Base-by-base conservation (phyloP, 2,329 filamentous ascomycete species). In the Exophiala bonariae region DNA sequence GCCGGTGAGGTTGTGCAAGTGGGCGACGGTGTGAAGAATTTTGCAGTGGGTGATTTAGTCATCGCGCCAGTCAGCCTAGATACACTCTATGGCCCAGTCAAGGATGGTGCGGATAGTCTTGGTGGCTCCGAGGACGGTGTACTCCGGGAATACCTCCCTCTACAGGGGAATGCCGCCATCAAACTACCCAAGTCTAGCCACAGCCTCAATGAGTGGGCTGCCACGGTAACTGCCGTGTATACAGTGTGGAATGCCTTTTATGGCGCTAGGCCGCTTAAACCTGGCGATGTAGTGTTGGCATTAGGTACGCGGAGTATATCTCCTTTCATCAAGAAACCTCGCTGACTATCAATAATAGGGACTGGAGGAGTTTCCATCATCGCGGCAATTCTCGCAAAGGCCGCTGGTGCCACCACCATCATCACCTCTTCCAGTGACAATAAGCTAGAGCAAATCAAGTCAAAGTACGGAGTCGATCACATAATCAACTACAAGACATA, bases 371-470 rank as follows among this genome's bases (percentile, higher is more conserved):
- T 31, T 9, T 31, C 28, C n/a, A 9, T 31, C n/a, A n/a, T 31
- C 9, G 28, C 28, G 9, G 28, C n/a, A n/a, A 31, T n/a, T 9
- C n/a, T 31, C 9, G 28, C 28, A 9, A 31, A 31, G n/a, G 76
- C 75, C 8, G 62, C 63, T 1, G 73, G 66, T 9, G 70, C 69
- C 0, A 66, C 59, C 53, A 72, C 71, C 2, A 76, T 77, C 20
- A 69, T 75, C 36, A 78, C 74, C 1, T 76, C 74, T 2, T 77
- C 76, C 1, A 73, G 70, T 3, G 73, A 79, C 49, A 54, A 64
- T 3, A 80, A 80, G 54, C 64, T 78, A 4, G 55, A 63, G 4
- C 42, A 59, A 3, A 66, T 63, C 4, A 63, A 66, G 51, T 31
- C 28, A n/a, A 59, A 55, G 6, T 60, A 64, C 17, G 74, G 75